Evolutionary conservation across 108 stramenopile species (phyloP).

Genomic region (Cyclotella atomus): DNA sequence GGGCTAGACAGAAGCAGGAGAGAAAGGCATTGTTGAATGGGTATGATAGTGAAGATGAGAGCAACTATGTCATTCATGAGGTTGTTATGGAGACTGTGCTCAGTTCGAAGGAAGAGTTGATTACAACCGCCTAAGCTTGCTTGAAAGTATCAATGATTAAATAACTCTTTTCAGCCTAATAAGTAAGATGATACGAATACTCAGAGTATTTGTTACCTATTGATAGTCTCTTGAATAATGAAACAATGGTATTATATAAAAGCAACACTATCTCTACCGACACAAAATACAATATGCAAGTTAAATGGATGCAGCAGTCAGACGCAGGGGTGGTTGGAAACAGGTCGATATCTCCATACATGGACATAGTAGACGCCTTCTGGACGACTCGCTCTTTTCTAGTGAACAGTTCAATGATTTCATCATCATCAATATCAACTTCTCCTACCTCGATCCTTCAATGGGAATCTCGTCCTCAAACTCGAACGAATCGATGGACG

Average conservation of each 20-base stretch:
- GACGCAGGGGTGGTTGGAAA: too few species aligned
- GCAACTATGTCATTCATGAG: conserved; percentile 67
- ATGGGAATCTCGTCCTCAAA: not conserved
- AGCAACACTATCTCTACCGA: too few species aligned
- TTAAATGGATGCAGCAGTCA: too few species aligned
- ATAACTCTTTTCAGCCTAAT: too few species aligned
- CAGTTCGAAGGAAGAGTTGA: conserved; percentile 84
- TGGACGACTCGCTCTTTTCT: not conserved
- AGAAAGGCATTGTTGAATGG: conserved; percentile 74
- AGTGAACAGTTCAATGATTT: conserved; percentile 6
- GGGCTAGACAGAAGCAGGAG: conserved; percentile 65
- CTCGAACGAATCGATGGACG: too few species aligned
- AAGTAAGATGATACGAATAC: too few species aligned
- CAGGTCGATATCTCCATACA: not conserved
- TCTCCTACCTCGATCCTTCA: conserved; percentile 1
- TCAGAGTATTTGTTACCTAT: too few species aligned
- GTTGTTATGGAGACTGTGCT: conserved; percentile 79
- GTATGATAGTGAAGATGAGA: conserved; percentile 87
- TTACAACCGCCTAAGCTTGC: conserved; percentile 57
- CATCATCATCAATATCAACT: conserved; percentile 11
- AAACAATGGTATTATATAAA: too few species aligned
- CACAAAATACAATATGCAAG: too few species aligned
- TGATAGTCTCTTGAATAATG: too few species aligned
- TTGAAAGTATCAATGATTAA: too few species aligned
- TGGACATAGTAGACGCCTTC: not conserved